Base-by-base conservation (phyloP, 2,329 filamentous ascomycete species). In the Talaromyces sp. region DNA sequence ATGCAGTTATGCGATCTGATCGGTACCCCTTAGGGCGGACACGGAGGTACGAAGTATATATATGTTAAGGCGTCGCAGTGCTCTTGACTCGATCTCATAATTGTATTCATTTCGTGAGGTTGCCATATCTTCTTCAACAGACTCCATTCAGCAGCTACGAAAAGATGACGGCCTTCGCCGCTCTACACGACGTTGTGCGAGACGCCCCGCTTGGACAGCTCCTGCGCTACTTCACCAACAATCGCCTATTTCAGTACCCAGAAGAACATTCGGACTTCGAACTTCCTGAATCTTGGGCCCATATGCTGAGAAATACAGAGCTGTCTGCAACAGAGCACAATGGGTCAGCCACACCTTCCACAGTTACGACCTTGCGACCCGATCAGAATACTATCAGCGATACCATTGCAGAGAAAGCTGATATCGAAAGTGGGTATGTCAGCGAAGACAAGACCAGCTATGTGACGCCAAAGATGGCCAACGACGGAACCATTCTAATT, bases 191-290 rank as follows among this genome's bases (percentile, higher is more conserved):
- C 41, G 41, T 43, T 10, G 41, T 64, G 27, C 57, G 62, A 31
- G 62, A 64, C 24, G 54, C 54, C 14, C 75, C 80, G 11, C 76
- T 83, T 57, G 82, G 82, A 62, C 81, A 83, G 69, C 24, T 81
- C 16, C 66, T 83, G n/a, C 78, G 82, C 19, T 78, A 76, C 41
- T 62, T 81, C 16, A 80, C 81, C 3, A 68, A 74, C 1, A 80
- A 80, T 54, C 78, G 77, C 62, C 71, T 79, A 41, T 75, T 84
- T 35, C 70, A 78, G 64, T 84, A 82, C 66, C 75, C 78, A 35
- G 82, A 84, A 73, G 79, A 81, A 63, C 68, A 68, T 58, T 65
- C 73, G 11, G 72, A 67, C 58, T 76, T 75, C 61, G 16, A 57
- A 24, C 27, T 57, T 37, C 61, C 49, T 47, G 37, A 31, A 8